phyloP scores from a whole-genome alignment of 306 rosid species.

The Alnus glutinosa region DNA sequence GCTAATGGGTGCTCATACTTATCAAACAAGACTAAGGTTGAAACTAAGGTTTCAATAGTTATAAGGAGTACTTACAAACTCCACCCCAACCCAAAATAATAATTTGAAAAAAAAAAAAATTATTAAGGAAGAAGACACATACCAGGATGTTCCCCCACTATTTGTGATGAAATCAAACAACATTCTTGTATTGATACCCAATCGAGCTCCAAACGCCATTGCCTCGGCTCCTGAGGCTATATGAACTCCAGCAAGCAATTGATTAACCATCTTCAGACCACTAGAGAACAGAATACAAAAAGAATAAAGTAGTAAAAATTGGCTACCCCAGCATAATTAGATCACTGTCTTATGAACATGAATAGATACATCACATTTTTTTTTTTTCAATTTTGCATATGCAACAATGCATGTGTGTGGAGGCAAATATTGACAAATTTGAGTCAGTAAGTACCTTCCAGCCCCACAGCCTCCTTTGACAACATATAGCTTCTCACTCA shows the following conservation, averaged over 20 bases:
- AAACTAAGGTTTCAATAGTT: too few species aligned
- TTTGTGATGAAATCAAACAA: slow-evolving; percentile 71
- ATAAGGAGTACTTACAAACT: too few species aligned
- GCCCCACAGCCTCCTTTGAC: slow-evolving; percentile 90
- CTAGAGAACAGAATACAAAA: slow-evolving; percentile 47
- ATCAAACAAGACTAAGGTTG: too few species aligned
- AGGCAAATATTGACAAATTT: slow-evolving; percentile 18
- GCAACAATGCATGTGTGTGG: slow-evolving; percentile 12
- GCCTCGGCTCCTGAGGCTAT: slow-evolving; percentile 97
- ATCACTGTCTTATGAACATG: neutral
- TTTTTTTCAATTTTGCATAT: slow-evolving; percentile 23
- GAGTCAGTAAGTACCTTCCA: slow-evolving; percentile 69
- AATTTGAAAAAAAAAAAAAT: neutral
- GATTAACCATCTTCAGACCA: slow-evolving; percentile 93
- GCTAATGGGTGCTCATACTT: neutral
- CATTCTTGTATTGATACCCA: slow-evolving; percentile 76
- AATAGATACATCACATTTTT: neutral
- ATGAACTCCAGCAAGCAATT: slow-evolving; percentile 97
- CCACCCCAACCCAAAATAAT: too few species aligned
- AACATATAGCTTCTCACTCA: slow-evolving; percentile 92
- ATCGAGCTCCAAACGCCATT: slow-evolving; percentile 89
- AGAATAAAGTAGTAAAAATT: slow-evolving; percentile 17
- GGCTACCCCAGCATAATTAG: slow-evolving; percentile 15
- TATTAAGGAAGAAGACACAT: slow-evolving; percentile 23
- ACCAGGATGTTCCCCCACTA: slow-evolving; percentile 93